phyloP scores from a whole-genome alignment of 352 stramenopile genomes.

The Pythium diclinum region DNA sequence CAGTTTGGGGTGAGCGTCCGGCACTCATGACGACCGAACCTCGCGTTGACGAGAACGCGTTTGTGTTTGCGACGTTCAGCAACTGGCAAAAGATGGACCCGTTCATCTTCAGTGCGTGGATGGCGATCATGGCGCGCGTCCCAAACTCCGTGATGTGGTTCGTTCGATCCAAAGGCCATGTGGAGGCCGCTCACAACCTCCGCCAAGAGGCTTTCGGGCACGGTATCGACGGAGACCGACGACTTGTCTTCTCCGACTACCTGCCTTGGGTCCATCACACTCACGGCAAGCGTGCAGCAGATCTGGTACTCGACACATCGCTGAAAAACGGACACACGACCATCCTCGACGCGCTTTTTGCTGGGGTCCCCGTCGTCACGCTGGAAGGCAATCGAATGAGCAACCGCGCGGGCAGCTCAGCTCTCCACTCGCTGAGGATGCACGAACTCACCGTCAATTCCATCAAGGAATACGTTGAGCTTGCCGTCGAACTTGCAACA shows the following conservation, averaged over 20 bases:
- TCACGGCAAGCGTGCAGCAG: constrained; percentile 58
- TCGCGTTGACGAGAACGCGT: constrained; percentile 20
- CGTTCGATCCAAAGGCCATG: constrained; percentile 53
- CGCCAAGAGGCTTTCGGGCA: constrained; percentile 44
- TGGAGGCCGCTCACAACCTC: constrained; percentile 45
- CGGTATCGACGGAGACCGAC: constrained; percentile 47
- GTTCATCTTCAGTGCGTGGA: constrained; percentile 68
- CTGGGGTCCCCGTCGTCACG: constrained; percentile 70
- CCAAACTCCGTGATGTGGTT: constrained; percentile 75
- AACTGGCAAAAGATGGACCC: constrained; percentile 90
- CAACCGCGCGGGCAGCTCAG: constrained; percentile 60
- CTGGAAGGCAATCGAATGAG: constrained; percentile 67
- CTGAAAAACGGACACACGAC: constrained; percentile 87
- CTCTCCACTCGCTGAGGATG: constrained; percentile 44
- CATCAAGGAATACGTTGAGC: constrained; percentile 79
- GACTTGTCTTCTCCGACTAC: constrained; percentile 55
- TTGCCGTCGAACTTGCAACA: constrained; percentile 54
- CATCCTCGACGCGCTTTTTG: constrained; percentile 72
- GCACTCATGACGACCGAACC: constrained; percentile 17
- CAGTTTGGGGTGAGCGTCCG: constrained; percentile 32
- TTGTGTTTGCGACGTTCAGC: constrained; percentile 84
- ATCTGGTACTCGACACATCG: constrained; percentile 79
- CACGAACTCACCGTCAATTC: constrained; percentile 62
- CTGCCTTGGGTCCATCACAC: constrained; percentile 80
- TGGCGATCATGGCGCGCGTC: constrained; percentile 70